Evolutionary conservation across 2,329 filamentous ascomycete genomes (phyloP), one percentile per base, ranked within the genome.

Genomic region (Aspergillus nomiae): DNA sequence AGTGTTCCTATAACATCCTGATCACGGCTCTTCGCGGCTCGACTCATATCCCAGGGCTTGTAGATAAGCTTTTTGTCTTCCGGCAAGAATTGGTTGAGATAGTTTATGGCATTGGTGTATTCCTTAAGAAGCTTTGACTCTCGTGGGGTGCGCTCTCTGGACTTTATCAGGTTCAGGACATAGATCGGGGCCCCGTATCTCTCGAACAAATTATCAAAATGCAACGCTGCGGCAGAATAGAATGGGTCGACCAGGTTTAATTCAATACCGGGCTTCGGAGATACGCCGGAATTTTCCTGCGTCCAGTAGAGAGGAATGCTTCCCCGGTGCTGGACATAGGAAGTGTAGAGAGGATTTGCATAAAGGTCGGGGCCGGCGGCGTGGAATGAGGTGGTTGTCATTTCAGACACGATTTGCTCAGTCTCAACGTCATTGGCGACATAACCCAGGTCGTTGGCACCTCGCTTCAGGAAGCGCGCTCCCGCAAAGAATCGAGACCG

Each of bases 381-480:
- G 79, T 99, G 95, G 70, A 99, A 97, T 0, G 95, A 97, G 0
- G 95, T 99, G 0, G 93, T 97, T 57, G 94, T 83, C 70, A 93
- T 92, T 74, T 99, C 95, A 0, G 94, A 95, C 6, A 99, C 94
- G 64, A 99, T 97, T 76, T 99, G 95, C 78, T 99, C 95, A 0
- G 95, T 98, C 79, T 99, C 96, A 28, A 99, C 95, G 77, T 99
- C 96, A 74, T 99, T 99, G 58, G 95, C 96, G 60, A 99, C 95
- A 75, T 96, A 96, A 16, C 95, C 94, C 61, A 94, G 77, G 76
- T 99, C 95, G 72, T 99, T 99, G 55, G 93, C 91, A 36, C 95
- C 95, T 62, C 95, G 89, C 78, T 99, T 99, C 59, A 99, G 80
- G 69, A 97, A 99, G 4, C 95, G 86, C 43, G 95, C 95, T 32